Evolutionary conservation across 768 basidiomycete genomes (phyloP).

Genomic region (Tremella mesenterica): DNA sequence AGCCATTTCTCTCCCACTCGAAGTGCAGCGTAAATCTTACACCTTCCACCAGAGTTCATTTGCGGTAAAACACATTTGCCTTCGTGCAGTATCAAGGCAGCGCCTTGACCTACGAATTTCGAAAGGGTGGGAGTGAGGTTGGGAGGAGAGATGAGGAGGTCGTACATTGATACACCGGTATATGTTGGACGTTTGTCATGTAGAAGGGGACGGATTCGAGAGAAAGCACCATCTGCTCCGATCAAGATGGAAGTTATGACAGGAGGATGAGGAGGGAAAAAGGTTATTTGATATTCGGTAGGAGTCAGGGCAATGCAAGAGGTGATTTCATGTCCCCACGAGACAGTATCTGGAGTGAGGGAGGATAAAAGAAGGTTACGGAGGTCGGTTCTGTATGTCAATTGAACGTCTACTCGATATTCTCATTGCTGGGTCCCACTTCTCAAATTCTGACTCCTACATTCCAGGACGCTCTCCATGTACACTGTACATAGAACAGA

Average conservation of each 20-base stretch:
- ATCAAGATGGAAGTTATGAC: constrained; percentile 34
- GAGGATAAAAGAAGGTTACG: constrained; percentile 17
- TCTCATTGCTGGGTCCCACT: background rate
- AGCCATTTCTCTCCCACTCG: constrained; percentile 10
- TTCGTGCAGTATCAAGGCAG: background rate
- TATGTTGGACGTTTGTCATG: constrained; percentile 22
- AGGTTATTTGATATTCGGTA: constrained; percentile 12
- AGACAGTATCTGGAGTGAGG: constrained; percentile 14
- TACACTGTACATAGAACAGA: too few relatives aligned
- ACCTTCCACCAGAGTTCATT: constrained; percentile 38
- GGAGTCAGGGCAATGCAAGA: constrained; percentile 5
- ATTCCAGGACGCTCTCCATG: too few relatives aligned
- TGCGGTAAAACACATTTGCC: constrained; percentile 36
- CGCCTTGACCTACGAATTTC: constrained; percentile 27
- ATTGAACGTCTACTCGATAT: background rate
- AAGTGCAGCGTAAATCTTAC: constrained; percentile 31
- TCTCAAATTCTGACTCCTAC: background rate
- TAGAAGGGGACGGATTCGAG: constrained; percentile 44
- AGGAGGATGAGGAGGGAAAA: constrained; percentile 10
- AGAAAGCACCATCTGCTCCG: constrained; percentile 49
- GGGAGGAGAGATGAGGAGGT: constrained; percentile 15
- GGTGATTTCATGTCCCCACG: constrained; percentile 16
- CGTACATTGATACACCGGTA: constrained; percentile 19
- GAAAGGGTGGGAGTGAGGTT: constrained; percentile 29
- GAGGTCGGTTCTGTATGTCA: constrained; percentile 12